These are phyloP conservation scores for Candida peoriensis DNA, from an alignment of 805 yeast species.

Conservation along the genomic window DNA sequence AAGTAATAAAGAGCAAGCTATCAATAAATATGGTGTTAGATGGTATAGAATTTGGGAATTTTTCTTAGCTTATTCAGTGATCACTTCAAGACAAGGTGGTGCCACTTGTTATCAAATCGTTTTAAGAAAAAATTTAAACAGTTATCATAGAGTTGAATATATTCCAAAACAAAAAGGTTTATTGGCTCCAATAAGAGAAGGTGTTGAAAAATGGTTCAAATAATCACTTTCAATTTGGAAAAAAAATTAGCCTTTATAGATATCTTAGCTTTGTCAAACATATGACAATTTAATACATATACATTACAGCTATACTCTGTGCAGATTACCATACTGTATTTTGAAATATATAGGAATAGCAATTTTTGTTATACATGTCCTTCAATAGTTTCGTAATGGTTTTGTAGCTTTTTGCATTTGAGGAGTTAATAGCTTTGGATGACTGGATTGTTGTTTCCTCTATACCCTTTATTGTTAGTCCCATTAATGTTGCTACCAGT, in stretches of 20 bases:
- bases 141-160: conserved; percentile 78
- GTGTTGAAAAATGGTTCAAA: conserved; percentile 52
- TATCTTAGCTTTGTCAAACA: no score
- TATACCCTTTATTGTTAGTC: not conserved
- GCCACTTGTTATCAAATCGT: conserved; percentile 90
- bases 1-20: conserved; percentile 70
- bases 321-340: no score
- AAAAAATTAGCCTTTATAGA: no score
- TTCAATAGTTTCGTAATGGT: no score
- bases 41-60: conserved; percentile 95
- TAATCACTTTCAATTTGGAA: conserved; percentile 5
- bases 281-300: no score
- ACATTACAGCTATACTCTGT: no score
- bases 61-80: conserved; percentile 77
- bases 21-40: conserved; percentile 76
- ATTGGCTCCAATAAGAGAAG: conserved; percentile 49
- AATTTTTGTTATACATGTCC: no score
- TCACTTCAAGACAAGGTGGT: conserved; percentile 88
- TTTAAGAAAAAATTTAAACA: conserved; percentile 82
- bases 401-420: no score
- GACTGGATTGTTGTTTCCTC: no score
- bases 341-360: no score
- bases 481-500: conserved; percentile 2
- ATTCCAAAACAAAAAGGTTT: conserved; percentile 76
- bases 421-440: no score